A percentile compares a stretch with the other conserved stretches of the same genome.
Conservation (phyloP, 2,329 filamentous ascomycete species). For the Botrytis byssoidea region DNA sequence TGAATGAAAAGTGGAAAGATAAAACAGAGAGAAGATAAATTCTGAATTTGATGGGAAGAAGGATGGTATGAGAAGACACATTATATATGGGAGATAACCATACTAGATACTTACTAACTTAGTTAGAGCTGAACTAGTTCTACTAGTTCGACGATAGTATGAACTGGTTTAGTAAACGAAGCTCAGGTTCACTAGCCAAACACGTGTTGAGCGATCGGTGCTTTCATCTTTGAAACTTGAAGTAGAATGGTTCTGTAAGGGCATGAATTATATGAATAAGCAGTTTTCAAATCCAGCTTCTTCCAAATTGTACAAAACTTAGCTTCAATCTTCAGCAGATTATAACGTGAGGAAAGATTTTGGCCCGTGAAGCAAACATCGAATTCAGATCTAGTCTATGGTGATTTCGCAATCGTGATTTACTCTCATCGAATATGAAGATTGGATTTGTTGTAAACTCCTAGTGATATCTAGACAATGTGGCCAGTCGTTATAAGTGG, state of each 20-base stretch:
- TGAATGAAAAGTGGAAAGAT: not conserved
- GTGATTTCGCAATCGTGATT: rapidly evolving
- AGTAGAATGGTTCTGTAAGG: no score
- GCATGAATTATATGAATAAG: no score
- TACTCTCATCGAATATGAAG: not conserved
- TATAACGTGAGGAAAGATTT: not conserved
- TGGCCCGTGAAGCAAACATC: not conserved
- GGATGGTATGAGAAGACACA: not conserved
- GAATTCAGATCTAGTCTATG: not conserved
- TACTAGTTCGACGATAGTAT: not conserved
- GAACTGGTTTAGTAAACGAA: not conserved
- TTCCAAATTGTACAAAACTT: not conserved
- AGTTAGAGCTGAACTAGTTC: not conserved
- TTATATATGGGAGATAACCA: not conserved
- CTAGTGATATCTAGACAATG: not conserved
- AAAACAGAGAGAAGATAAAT: not conserved
- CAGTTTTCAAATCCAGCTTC: not conserved
- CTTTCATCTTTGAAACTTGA: not conserved
- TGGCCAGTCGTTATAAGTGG: no score
- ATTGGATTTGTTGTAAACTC: not conserved
- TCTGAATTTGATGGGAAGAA: not conserved
- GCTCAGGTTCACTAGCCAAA: not conserved
- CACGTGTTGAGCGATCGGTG: not conserved
- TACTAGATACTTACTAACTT: not conserved
- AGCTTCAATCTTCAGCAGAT: not conserved